Conservation (phyloP, 2,329 filamentous ascomycete species). For the Phialocephala subalpina region DNA sequence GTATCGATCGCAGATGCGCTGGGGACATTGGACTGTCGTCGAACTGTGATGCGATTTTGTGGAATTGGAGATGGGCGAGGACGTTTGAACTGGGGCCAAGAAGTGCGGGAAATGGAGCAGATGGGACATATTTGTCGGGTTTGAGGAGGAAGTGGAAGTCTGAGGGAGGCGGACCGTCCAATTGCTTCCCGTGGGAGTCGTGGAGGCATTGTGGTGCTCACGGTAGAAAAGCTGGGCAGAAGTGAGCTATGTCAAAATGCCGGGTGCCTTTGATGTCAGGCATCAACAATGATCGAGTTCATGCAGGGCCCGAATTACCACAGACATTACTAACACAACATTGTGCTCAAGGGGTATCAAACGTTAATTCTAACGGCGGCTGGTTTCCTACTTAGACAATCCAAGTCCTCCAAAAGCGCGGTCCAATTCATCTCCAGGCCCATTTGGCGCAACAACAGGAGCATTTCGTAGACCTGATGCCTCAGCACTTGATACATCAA, state of each 20-base stretch:
- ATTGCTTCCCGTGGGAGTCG: slow-evolving; percentile 38
- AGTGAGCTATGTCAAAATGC: slow-evolving; percentile 2
- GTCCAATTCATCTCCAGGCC: slow-evolving; percentile 60
- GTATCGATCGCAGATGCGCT: slow-evolving; percentile 14
- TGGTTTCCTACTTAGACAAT: slow-evolving; percentile 42
- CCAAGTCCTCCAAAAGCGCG: slow-evolving; percentile 58
- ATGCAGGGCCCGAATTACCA: no score
- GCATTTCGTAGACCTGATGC: slow-evolving; percentile 39
- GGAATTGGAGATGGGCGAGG: slow-evolving; percentile 5
- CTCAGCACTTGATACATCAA: slow-evolving; percentile 42
- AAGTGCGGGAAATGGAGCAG: slow-evolving; percentile 32
- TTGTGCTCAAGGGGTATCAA: slow-evolving; percentile 2
- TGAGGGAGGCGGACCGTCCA: slow-evolving; percentile 25
- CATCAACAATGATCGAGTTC: slow-evolving; percentile 7
- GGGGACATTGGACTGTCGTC: slow-evolving; percentile 27
- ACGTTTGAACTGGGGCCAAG: slow-evolving; percentile 6
- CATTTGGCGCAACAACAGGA: slow-evolving; percentile 50
- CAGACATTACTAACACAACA: no score
- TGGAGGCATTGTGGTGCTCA: slow-evolving; percentile 43
- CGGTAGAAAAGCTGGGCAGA: slow-evolving; percentile 16
- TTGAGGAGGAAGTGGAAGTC: slow-evolving; percentile 21
- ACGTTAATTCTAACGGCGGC: background rate
- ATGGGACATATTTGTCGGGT: slow-evolving; percentile 37
- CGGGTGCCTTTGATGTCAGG: slow-evolving; percentile 24
- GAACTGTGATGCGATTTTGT: slow-evolving; percentile 27